Evolutionary conservation across 805 yeast genomes (phyloP).

Genomic region (Debaryomyces hansenii): DNA sequence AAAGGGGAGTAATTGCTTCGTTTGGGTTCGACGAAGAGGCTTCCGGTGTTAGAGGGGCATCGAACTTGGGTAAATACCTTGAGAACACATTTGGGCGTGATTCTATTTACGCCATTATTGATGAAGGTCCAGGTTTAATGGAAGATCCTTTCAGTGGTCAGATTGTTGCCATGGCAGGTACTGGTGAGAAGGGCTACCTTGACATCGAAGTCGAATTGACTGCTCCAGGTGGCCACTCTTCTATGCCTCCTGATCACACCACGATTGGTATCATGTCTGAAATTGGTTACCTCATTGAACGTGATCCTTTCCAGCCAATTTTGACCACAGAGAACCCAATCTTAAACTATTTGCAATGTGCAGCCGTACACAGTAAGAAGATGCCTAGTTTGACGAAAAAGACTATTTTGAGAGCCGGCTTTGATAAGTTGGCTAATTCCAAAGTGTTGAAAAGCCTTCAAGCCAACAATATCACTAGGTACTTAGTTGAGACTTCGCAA

Average conservation of each 20-base stretch:
- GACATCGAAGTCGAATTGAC: slow-evolving; percentile 45
- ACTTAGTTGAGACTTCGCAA: slow-evolving; percentile 33
- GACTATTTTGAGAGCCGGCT: slow-evolving; percentile 36
- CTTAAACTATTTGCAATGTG: slow-evolving; percentile 56
- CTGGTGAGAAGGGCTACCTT: slow-evolving; percentile 51
- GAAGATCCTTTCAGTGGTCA: slow-evolving; percentile 47
- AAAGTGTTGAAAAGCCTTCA: slow-evolving; percentile 18
- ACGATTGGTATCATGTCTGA: slow-evolving; percentile 73
- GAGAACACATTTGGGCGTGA: slow-evolving; percentile 58
- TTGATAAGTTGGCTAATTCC: slow-evolving; percentile 30
- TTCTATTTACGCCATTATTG: slow-evolving; percentile 63
- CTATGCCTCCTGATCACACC: slow-evolving; percentile 80
- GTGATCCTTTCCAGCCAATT: slow-evolving; percentile 49
- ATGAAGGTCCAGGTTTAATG: slow-evolving; percentile 55
- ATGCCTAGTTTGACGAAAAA: slow-evolving; percentile 22
- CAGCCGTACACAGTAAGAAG: slow-evolving; percentile 50
- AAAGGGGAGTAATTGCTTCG: slow-evolving; percentile 61
- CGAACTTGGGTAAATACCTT: slow-evolving; percentile 45
- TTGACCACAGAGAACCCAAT: slow-evolving; percentile 60
- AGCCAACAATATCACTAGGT: slow-evolving; percentile 17
- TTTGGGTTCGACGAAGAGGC: slow-evolving; percentile 84
- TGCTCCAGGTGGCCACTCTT: slow-evolving; percentile 79
- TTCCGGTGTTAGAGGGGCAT: slow-evolving; percentile 65
- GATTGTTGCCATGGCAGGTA: slow-evolving; percentile 49
- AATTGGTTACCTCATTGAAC: slow-evolving; percentile 56